Base-by-base conservation (phyloP, 257 asterid genomes). In the Nicotiana noctiflora region DNA sequence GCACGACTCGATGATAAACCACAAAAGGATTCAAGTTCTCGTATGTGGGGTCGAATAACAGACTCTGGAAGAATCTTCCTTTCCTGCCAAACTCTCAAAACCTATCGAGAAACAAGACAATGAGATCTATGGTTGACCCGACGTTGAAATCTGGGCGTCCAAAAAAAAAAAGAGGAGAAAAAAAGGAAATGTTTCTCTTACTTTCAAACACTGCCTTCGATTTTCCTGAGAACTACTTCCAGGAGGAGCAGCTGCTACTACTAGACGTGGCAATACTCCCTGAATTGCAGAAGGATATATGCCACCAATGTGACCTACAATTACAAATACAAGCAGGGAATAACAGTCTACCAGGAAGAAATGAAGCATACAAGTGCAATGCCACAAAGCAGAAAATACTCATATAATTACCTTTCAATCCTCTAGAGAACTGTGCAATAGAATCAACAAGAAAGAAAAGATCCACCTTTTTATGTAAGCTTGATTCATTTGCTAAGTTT, bases 81-180 rank as follows among this genome's bases (percentile, higher is more conserved):
- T 79, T 94, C 97, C 88, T 88, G 95, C 98, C 98, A 94, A 80
- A 92, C 98, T 88, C 86, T 92, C 89, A 94, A 89, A 86, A 94
- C 98, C 98, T 94, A 87, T 80, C 83, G 57, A 21, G n/a, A 23
- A 64, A 57, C 53, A 62, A 82, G 64, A 13, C 2, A n/a, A 65
- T 65, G 34, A 64, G 49, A 56, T n/a, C 0, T n/a, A 79, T 11
- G 53, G n/a, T 55, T 59, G 51, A 77, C 15, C 60, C 46, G 80
- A 17, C 17, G 25, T 25, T 25, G 56, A 74, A 74, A 40, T 53
- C 27, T 14, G 49, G 76, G 64, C 66, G 53, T 77, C 17, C 11
- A 59, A 62, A 64, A 80, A 65, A 66, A 64, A 66, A 25, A 25
- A 1, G 27, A 66, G n/a, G 21, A 76, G 78, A 17, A 57, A 84